These are phyloP conservation scores for Calonectria henricotiae DNA, from an alignment of 2,329 filamentous ascomycete genomes.

Conservation along the genomic window DNA sequence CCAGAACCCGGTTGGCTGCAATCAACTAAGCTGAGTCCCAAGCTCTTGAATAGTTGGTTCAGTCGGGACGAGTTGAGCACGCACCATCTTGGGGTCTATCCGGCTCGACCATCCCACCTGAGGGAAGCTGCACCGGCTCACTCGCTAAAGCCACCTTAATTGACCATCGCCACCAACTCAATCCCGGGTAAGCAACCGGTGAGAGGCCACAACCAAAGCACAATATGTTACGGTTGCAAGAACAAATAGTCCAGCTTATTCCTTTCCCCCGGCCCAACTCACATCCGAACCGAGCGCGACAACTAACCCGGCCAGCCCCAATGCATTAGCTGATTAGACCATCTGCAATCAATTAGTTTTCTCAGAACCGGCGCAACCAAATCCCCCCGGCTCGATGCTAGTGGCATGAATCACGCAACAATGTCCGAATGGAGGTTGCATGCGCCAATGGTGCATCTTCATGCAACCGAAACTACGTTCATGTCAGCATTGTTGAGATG, in stretches of 20 bases:
- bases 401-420: neutral
- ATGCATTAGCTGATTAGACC: neutral
- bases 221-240: conserved; percentile 7
- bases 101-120: conserved; percentile 20
- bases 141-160: conserved; percentile 10
- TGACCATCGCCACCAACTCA: neutral
- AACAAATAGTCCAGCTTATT: neutral
- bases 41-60: conserved; percentile 13
- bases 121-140: conserved; percentile 12
- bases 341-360: conserved; percentile 25
- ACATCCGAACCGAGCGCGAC: neutral
- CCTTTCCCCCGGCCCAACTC: conserved; percentile 8
- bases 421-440: conserved; percentile 19
- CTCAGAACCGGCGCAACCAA: conserved; percentile 3
- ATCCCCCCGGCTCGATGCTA: neutral
- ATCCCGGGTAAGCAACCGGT: conserved; percentile 15
- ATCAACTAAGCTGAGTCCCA: conserved; percentile 13
- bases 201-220: neutral
- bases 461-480: conserved; percentile 36
- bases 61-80: conserved; percentile 22
- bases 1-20: conserved; percentile 19
- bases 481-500: conserved; percentile 28
- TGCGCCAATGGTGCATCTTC: conserved; percentile 25
- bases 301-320: neutral
- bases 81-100: conserved; percentile 24